phyloP scores from a whole-genome alignment of 768 basidiomycete species.

The Lepiota venenata region DNA sequence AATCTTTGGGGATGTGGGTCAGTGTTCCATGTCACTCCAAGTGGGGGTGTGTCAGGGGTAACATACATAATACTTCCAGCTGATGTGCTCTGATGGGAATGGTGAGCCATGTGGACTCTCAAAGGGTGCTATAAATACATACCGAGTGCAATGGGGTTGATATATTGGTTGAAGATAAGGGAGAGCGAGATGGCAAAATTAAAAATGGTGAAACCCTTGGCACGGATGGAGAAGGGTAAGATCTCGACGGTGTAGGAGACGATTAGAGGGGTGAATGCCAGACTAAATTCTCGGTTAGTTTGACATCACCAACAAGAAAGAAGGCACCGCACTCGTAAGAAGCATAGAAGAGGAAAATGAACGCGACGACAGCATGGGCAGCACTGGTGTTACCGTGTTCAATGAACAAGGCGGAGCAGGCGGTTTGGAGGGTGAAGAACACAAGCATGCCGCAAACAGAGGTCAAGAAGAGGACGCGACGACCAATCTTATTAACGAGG shows the following conservation, averaged over 20 bases:
- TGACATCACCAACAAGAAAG: background rate
- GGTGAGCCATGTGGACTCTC: slow-evolving; percentile 1
- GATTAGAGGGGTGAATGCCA: slow-evolving; percentile 85
- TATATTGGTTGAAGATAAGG: slow-evolving; percentile 88
- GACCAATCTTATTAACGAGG: slow-evolving; percentile 60
- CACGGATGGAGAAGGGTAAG: slow-evolving; percentile 76
- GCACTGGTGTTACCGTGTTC: slow-evolving; percentile 37
- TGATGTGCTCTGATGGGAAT: slow-evolving; percentile 32
- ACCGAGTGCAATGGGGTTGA: slow-evolving; percentile 76
- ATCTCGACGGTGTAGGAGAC: slow-evolving; percentile 90
- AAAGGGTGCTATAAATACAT: slow-evolving; percentile 7
- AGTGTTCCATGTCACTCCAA: background rate
- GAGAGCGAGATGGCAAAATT: slow-evolving; percentile 74
- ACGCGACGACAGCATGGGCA: slow-evolving; percentile 72
- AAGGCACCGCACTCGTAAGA: slow-evolving; percentile 60
- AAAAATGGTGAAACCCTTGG: slow-evolving; percentile 84
- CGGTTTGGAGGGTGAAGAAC: slow-evolving; percentile 67
- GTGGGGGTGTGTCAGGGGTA: background rate
- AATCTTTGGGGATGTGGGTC: slow-evolving; percentile 24
- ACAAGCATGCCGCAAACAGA: slow-evolving; percentile 57
- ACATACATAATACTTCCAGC: slow-evolving; percentile 68
- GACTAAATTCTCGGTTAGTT: slow-evolving; percentile 25
- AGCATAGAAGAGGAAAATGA: slow-evolving; percentile 83
- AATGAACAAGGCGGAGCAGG: slow-evolving; percentile 57
- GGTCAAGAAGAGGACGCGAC: slow-evolving; percentile 66